A percentile compares a stretch with the other conserved stretches of the same genome.
Evolutionary conservation across 2,329 filamentous ascomycete genomes (phyloP).

Genomic region (Alternaria ventricosa): DNA sequence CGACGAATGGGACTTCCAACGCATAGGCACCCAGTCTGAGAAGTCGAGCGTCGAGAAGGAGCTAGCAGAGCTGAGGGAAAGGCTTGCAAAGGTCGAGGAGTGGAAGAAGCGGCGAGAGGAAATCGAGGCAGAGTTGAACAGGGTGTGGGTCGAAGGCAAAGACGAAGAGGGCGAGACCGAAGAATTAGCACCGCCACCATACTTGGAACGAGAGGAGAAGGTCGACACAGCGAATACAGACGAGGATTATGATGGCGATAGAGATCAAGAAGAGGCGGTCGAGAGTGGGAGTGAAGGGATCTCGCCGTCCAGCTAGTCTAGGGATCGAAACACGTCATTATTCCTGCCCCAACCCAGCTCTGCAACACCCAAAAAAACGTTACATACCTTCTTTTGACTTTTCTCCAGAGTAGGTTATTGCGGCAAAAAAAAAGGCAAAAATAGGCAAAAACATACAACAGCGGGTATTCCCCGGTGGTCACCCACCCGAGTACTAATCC

Average conservation of each 20-base stretch:
- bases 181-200: slow-evolving; percentile 48
- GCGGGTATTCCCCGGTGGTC: neutral
- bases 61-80: slow-evolving; percentile 80
- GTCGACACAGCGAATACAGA: neutral
- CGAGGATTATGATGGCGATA: neutral
- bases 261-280: neutral
- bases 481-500: neutral
- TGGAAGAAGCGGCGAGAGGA: slow-evolving; percentile 81
- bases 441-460: neutral
- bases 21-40: slow-evolving; percentile 91
- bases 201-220: slow-evolving; percentile 30
- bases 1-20: slow-evolving; percentile 90
- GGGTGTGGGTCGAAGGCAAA: slow-evolving; percentile 62
- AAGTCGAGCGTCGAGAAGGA: slow-evolving; percentile 94
- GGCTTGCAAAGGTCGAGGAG: slow-evolving; percentile 78
- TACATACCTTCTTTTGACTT: too few species aligned
- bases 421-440: neutral
- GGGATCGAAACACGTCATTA: neutral
- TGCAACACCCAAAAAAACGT: too few species aligned
- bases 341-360: neutral
- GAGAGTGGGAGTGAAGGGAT: neutral
- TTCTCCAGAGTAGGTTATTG: neutral
- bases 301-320: neutral
- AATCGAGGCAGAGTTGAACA: slow-evolving; percentile 80
- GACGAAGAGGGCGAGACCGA: slow-evolving; percentile 33